Conservation (phyloP, 305 asterid species). For the Fraxinus albicans region DNA sequence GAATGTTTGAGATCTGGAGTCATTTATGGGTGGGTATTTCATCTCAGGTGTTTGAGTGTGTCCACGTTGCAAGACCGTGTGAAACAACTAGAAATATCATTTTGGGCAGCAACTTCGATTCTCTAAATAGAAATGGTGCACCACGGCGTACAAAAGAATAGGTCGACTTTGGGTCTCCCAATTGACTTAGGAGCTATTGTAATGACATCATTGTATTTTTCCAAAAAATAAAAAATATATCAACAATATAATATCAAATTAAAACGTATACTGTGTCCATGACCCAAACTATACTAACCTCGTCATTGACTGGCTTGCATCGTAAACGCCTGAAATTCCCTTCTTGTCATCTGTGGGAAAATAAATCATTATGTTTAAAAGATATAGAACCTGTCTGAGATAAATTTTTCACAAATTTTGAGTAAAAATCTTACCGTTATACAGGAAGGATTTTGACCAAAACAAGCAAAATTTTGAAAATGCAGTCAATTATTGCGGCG, state of each 20-base stretch:
- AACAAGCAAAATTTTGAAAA: too few relatives aligned
- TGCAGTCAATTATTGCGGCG: too few relatives aligned
- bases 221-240: background rate
- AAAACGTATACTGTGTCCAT: background rate
- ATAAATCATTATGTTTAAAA: conserved; percentile 4
- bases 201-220: background rate
- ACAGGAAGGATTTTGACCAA: too few relatives aligned
- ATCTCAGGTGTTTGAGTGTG: background rate
- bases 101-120: background rate
- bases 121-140: background rate
- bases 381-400: background rate
- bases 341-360: conserved; percentile 36
- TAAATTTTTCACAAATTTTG: too few relatives aligned
- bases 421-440: too few relatives aligned
- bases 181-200: background rate
- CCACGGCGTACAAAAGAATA: background rate
- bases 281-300: conserved; percentile 40
- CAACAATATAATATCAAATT: conserved; percentile 17
- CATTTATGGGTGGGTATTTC: background rate
- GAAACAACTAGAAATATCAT: background rate
- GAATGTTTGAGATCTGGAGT: background rate
- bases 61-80: background rate
- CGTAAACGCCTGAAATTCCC: conserved; percentile 26
- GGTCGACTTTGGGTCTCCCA: background rate
- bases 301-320: conserved; percentile 30